Evolutionary conservation across 163 green algal species (phyloP), one percentile per base, ranked within the genome.

Genomic region (Scenedesmus sp.): DNA sequence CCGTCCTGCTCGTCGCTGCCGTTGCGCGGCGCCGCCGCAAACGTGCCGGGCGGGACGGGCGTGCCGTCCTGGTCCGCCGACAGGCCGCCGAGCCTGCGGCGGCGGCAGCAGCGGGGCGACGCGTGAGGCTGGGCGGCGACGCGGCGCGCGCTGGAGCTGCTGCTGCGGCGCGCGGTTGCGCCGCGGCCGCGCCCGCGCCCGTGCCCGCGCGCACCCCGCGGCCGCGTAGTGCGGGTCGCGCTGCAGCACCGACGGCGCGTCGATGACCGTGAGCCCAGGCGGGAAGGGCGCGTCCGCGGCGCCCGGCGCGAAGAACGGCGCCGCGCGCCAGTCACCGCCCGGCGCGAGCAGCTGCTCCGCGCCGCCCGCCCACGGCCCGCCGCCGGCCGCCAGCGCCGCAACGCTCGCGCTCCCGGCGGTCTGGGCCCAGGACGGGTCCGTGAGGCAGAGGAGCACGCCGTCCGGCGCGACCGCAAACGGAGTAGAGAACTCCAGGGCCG

Each of bases 401-500:
- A 69, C 53, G 13, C 17, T 31, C 6, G 57, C 56, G 14, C 42
- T 9, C 2, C 11, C 39, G 13, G 7, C 22, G 2, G 0, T 48
- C 29, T 45, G 36, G 42, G 26, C 11, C 3, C 15, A 54, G 17
- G 50, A 63, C 14, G 50, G 17, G 18, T 60, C 53, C 10, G 22
- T 29, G 22, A 58, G 56, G 56, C 70, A 78, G 3, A 78, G 2
- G 2, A 63, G 17, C n/a, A 78, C 20, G 1, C 56, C 70, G 26
- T 78, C 57, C 5, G 72, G 72, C 18, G 72, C 60, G 22, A 28
- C 20, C 5, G 5, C 34, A 20, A 44, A 44, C 0, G 72, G 72
- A n/a, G 72, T 80, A 1, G 58, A 53, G 18, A 80, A 26, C 47
- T 72, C 60, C 18, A 80, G 5, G 3, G 72, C 64, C 20, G 57